These are phyloP conservation scores for Beauveria rudraprayagi DNA, from an alignment of 2,329 filamentous ascomycete species.

Conservation along the genomic window DNA sequence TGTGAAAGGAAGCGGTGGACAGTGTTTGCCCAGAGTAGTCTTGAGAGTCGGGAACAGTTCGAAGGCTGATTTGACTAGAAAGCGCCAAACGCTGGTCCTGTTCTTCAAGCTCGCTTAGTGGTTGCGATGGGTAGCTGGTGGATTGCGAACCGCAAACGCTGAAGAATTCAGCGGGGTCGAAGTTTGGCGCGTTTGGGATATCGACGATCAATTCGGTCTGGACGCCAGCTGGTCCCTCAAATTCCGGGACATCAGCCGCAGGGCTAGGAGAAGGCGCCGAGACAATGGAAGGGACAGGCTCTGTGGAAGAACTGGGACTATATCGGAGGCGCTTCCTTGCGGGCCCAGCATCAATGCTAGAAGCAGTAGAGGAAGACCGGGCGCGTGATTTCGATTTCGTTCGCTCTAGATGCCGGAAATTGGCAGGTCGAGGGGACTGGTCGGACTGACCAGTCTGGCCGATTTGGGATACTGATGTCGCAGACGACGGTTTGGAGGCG, in stretches of 20 bases:
- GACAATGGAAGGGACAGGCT: slow-evolving; percentile 22
- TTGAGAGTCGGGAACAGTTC: slow-evolving; percentile 38
- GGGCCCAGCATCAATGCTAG: slow-evolving; percentile 3
- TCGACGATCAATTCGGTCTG: slow-evolving; percentile 21
- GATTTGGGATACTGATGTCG: not conserved
- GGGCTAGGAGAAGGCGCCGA: slow-evolving; percentile 21
- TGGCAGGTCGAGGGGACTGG: slow-evolving; percentile 21
- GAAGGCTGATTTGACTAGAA: slow-evolving; percentile 24
- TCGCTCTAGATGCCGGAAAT: slow-evolving; percentile 19
- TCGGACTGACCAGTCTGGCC: slow-evolving; percentile 14
- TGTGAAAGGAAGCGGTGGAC: slow-evolving; percentile 12
- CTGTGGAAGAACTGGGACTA: slow-evolving; percentile 21
- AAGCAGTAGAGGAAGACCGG: not conserved
- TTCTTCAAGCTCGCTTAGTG: slow-evolving; percentile 28
- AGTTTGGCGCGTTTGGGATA: slow-evolving; percentile 22
- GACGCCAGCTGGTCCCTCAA: slow-evolving; percentile 7
- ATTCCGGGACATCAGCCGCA: slow-evolving; percentile 15
- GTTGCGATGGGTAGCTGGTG: slow-evolving; percentile 23
- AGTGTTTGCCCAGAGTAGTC: slow-evolving; percentile 23
- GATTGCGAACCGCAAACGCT: slow-evolving; percentile 24
- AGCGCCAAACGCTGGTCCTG: slow-evolving; percentile 25
- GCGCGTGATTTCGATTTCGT: not conserved
- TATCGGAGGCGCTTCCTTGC: slow-evolving; percentile 18
- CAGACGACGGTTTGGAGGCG: not conserved
- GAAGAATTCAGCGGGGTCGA: slow-evolving; percentile 28